Conservation (phyloP, 2,329 filamentous ascomycete genomes). For the Neocucurbitaria cava region DNA sequence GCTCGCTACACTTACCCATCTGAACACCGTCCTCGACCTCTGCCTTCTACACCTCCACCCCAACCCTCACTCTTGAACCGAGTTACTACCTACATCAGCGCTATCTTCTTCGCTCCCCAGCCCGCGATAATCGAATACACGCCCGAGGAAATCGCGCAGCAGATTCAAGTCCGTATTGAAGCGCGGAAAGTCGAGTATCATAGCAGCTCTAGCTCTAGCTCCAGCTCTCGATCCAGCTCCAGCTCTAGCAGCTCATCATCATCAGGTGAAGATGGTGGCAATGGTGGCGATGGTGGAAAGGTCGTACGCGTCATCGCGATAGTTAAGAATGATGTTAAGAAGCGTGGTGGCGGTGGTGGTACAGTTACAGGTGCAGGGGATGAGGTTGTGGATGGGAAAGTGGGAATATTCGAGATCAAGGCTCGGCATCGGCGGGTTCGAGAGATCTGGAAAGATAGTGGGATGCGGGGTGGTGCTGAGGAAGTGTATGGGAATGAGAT, state of each 20-base stretch:
- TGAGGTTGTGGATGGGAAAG: too few species aligned
- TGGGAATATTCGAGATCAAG: not conserved
- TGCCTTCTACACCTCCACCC: not conserved
- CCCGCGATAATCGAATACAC: conserved; percentile 4
- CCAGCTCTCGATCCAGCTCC: too few species aligned
- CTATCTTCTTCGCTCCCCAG: not conserved
- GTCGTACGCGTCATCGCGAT: conserved; percentile 6
- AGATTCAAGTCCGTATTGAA: not conserved
- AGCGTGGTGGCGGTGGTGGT: too few species aligned
- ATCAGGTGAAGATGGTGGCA: too few species aligned
- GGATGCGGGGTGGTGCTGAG: not conserved
- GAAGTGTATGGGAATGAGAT: conserved; percentile 10
- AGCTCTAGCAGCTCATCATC: too few species aligned
- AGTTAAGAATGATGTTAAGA: not conserved
- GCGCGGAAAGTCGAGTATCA: not conserved
- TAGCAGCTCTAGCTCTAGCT: too few species aligned
- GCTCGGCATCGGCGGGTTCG: conserved; percentile 13
- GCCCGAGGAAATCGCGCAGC: not conserved
- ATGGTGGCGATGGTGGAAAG: not conserved
- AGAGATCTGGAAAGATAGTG: conserved; percentile 1
- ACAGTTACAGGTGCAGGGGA: too few species aligned
- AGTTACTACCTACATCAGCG: not conserved
- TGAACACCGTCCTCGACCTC: not conserved
- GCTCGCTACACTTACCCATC: too few species aligned
- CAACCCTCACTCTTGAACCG: not conserved